Percentiles rank a stretch among this genome's conserved stretches.
Conservation (phyloP, 345 rosid genomes). For the Ceriops tagal region DNA sequence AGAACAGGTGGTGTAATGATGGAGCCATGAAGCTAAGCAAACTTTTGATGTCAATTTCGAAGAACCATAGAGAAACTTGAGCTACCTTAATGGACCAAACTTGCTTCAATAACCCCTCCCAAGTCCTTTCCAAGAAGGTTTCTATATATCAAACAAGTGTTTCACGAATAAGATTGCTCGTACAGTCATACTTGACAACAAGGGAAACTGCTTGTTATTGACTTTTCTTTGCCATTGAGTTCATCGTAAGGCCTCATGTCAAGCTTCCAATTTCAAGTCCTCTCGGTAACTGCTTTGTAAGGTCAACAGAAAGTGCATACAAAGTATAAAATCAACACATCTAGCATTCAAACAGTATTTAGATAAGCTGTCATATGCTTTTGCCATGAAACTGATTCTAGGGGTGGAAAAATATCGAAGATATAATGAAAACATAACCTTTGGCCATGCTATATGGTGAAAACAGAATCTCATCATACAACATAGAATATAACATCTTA, state of each 20-base stretch:
- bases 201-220: background rate
- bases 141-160: constrained; percentile 30
- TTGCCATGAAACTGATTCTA: constrained; percentile 79
- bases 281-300: constrained; percentile 81
- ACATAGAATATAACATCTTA: constrained; percentile 4
- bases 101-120: constrained; percentile 81
- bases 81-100: constrained; percentile 86
- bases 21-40: too few relatives aligned
- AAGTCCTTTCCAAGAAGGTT: constrained; percentile 95
- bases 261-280: constrained; percentile 76
- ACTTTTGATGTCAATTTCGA: too few relatives aligned
- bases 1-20: background rate
- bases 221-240: constrained; percentile 64
- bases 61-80: background rate
- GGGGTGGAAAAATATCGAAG: constrained; percentile 17
- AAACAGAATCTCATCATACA: background rate
- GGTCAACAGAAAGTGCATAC: background rate
- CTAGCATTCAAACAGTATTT: too few relatives aligned
- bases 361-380: background rate
- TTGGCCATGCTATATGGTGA: background rate
- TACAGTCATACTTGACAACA: background rate
- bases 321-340: too few relatives aligned
- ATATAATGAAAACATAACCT: background rate
- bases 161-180: background rate
- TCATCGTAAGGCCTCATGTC: constrained; percentile 67